These are phyloP conservation scores for Alternaria viburni DNA, from an alignment of 2,329 filamentous ascomycete species.

Conservation along the genomic window DNA sequence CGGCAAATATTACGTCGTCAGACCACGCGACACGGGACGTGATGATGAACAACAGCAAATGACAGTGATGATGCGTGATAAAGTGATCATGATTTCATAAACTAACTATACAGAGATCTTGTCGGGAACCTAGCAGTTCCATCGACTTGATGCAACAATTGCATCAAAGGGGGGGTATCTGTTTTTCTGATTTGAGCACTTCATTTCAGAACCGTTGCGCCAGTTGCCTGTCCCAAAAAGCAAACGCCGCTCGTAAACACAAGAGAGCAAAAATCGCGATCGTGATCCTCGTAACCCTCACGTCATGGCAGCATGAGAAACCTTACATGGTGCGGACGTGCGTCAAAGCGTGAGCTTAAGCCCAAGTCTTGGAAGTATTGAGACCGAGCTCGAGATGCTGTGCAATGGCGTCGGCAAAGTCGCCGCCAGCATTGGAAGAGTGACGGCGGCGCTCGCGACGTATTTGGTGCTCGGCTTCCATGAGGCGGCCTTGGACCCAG, in stretches of 20 bases:
- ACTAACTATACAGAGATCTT: constrained; percentile 1
- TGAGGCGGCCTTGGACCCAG: constrained; percentile 60
- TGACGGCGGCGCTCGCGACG: constrained; percentile 51
- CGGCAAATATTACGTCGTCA: not conserved
- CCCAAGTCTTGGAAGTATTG: constrained; percentile 37
- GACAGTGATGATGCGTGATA: not conserved
- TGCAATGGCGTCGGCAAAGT: constrained; percentile 45
- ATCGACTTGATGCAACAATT: not conserved
- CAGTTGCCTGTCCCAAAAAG: constrained; percentile 5
- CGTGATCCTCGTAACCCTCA: not conserved
- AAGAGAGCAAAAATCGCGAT: not conserved
- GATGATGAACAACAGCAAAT: not conserved
- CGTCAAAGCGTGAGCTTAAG: constrained; percentile 9
- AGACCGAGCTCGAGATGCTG: constrained; percentile 42
- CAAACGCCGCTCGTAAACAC: constrained; percentile 6
- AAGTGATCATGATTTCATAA: not conserved
- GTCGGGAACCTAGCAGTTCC: constrained; percentile 9
- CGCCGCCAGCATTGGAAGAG: constrained; percentile 43
- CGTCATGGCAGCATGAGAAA: not conserved
- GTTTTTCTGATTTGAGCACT: constrained; percentile 42
- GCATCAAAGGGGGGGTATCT: constrained; percentile 22
- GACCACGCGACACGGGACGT: not conserved
- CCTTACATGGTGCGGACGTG: not conserved
- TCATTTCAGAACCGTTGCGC: constrained; percentile 38
- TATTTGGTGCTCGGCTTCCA: constrained; percentile 61